Evolutionary conservation across 2,329 filamentous ascomycete genomes (phyloP).

Genomic region (Cladosporium sp.): DNA sequence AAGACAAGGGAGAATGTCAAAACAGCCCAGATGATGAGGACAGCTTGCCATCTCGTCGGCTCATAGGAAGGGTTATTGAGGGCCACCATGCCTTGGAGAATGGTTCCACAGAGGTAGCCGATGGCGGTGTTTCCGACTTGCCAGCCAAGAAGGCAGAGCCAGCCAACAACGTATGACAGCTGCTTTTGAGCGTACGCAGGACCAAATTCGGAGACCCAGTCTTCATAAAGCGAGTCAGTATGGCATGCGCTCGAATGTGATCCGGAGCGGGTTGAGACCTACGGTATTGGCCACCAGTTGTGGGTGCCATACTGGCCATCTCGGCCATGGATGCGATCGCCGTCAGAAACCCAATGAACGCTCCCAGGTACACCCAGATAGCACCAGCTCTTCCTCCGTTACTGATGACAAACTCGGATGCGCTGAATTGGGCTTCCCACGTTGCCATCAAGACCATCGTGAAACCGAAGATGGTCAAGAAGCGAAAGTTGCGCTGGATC

Average conservation of each 20-base stretch:
- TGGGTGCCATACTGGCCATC: slow-evolving; percentile 32
- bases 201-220: slow-evolving; percentile 31
- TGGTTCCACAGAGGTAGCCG: slow-evolving; percentile 32
- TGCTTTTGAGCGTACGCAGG: slow-evolving; percentile 26
- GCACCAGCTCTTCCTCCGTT: slow-evolving; percentile 31
- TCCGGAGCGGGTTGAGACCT: background rate
- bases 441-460: slow-evolving; percentile 25
- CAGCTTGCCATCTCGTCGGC: slow-evolving; percentile 27
- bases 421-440: slow-evolving; percentile 31
- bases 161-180: slow-evolving; percentile 24
- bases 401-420: slow-evolving; percentile 24
- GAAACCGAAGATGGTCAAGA: slow-evolving; percentile 23
- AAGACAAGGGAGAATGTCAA: slow-evolving; percentile 33
- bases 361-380: slow-evolving; percentile 31
- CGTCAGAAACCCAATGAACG: slow-evolving; percentile 24
- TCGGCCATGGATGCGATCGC: slow-evolving; percentile 30
- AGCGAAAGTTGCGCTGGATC: slow-evolving; percentile 20
- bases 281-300: slow-evolving; percentile 28
- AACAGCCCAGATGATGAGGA: slow-evolving; percentile 30
- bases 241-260: too few species aligned
- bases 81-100: slow-evolving; percentile 36
- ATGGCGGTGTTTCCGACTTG: slow-evolving; percentile 31
- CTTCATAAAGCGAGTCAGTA: background rate
- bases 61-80: slow-evolving; percentile 28
- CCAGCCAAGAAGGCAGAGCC: slow-evolving; percentile 36